Evolutionary conservation across 2,329 filamentous ascomycete genomes (phyloP).

Genomic region (Tolypocladium inflatum): DNA sequence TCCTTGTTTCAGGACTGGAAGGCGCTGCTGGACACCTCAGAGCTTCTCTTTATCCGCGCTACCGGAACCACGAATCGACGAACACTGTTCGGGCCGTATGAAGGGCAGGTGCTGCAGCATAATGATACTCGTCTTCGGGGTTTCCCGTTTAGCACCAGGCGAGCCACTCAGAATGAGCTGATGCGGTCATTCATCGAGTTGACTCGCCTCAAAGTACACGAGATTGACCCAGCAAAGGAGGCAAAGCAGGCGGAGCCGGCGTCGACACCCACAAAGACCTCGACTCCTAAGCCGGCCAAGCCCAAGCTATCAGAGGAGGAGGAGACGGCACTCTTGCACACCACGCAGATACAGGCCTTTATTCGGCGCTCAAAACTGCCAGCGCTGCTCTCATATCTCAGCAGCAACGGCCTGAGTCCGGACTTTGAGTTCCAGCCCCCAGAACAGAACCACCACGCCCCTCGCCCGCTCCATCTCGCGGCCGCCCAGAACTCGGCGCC

Average conservation of each 20-base stretch:
- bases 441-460: constrained; percentile 67
- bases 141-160: constrained; percentile 86
- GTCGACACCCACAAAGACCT: constrained; percentile 21
- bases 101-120: constrained; percentile 70
- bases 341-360: constrained; percentile 77
- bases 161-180: constrained; percentile 87
- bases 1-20: constrained; percentile 78
- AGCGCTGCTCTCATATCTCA: constrained; percentile 74
- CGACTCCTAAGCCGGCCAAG: constrained; percentile 40
- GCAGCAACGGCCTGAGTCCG: constrained; percentile 60
- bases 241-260: constrained; percentile 31
- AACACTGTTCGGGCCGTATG: constrained; percentile 85
- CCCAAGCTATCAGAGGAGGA: constrained; percentile 73
- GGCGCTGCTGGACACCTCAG: constrained; percentile 69
- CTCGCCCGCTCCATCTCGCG: constrained; percentile 78
- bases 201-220: constrained; percentile 77
- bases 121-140: constrained; percentile 75
- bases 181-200: constrained; percentile 93
- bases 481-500: constrained; percentile 71
- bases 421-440: constrained; percentile 68
- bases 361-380: constrained; percentile 86
- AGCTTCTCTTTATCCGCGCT: constrained; percentile 81
- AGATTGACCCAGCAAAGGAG: constrained; percentile 59
- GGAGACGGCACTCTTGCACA: constrained; percentile 73
- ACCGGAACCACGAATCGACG: constrained; percentile 78